A percentile compares a stretch with the other conserved stretches of the same genome.
Evolutionary conservation across 164 flowering plant genomes (phyloP).

Genomic region (Magnolia officinalis): DNA sequence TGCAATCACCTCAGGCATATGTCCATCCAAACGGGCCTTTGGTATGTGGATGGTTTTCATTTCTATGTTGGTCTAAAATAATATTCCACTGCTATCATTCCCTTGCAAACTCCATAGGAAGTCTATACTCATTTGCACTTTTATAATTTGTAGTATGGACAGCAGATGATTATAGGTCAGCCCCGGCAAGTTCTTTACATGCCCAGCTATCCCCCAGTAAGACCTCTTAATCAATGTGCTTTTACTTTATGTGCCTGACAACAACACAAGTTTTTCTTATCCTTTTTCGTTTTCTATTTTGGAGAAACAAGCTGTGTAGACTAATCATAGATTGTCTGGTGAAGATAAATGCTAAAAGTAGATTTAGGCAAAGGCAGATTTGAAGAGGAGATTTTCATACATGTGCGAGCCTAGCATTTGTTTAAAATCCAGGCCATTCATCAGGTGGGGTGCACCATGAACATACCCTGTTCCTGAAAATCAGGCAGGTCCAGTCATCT

Average conservation of each 20-base stretch:
- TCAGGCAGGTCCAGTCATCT: too few species aligned
- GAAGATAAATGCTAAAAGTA: neutral
- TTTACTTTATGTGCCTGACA: neutral
- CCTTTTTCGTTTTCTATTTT: neutral
- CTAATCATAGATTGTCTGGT: too few species aligned
- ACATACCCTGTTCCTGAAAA: too few species aligned
- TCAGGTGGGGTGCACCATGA: too few species aligned
- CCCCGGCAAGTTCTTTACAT: constrained; percentile 59
- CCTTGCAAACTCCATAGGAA: neutral
- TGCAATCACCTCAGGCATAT: constrained; percentile 69
- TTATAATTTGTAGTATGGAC: constrained; percentile 47
- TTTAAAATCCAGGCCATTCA: too few species aligned
- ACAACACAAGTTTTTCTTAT: neutral
- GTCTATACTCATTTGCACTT: neutral
- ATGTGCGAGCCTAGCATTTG: too few species aligned
- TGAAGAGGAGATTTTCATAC: too few species aligned
- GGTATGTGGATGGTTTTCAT: constrained; percentile 23
- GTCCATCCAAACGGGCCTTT: constrained; percentile 81
- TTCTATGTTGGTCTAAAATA: neutral
- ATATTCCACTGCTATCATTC: neutral
- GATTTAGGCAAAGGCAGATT: neutral
- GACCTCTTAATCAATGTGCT: neutral
- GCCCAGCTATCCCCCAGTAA: constrained; percentile 50
- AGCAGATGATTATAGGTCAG: constrained; percentile 60
- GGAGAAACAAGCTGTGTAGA: neutral